Base-by-base conservation (phyloP, 495 filamentous ascomycete species). In the Aspergillus coremiiformis region DNA sequence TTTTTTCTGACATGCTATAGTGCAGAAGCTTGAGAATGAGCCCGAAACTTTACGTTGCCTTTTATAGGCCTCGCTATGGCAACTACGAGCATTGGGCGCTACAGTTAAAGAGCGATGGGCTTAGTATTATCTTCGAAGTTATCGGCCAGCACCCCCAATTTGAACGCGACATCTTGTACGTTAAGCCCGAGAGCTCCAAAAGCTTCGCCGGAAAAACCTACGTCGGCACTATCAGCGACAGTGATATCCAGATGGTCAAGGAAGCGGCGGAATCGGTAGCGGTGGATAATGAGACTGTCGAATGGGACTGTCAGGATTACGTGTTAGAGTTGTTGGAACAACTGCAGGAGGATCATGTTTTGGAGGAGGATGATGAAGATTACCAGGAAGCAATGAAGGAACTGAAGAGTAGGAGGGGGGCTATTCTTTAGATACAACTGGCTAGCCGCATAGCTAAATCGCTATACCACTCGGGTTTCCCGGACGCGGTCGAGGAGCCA, bases 241-340 rank as follows among this genome's bases (percentile, higher is more conserved):
- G 33, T 1, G 52, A 59, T 29, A 44, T 64, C 4, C 33, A 37
- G 11, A 54, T 49, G 15, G 48, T 61, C 11, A 56, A 53, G 27
- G 24, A 44, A 10, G 44, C 58, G 9, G 56, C 56, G 7, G 35
- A 41, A 7, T 37, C 42, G 9, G 52, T 53, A 9, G 29, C 10
- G 5, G 54, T 61, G 14, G 62, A 65, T 29, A 61, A 61, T 29
- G 54, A 62, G 50, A 62, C 62, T 2, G 49, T 60, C 3, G 56
- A 58, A 39, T 62, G 56, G 62, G 59, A 67, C 33, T 67, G 57
- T 39, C 61, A 64, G 49, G 61, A 64, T 12, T 64, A 62, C 39
- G 57, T 64, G 19, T 46, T 67, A 11, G 61, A 67, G 23, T 37
- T 67, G 1, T 30, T 64, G 5, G 61, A 62, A 30, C 39, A n/a